Evolutionary conservation across 768 basidiomycete species (phyloP), one percentile per base, ranked within the genome.

Genomic region (Multifurca ochricompacta): DNA sequence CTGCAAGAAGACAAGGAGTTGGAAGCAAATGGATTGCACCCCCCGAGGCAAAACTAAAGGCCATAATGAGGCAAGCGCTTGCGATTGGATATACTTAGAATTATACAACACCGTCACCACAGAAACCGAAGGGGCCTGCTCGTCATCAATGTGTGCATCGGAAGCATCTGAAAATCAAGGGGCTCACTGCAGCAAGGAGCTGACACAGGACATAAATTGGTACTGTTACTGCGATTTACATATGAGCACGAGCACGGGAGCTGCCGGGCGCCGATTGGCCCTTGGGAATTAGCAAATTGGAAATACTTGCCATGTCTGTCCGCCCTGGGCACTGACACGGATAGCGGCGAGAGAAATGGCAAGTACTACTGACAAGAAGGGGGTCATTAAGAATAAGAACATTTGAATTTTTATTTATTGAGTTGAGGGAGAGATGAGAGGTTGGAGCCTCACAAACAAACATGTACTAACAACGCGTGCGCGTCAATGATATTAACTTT

Each of bases 11-110:
- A 69, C 35, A 85, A 68, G 3, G 76, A 66, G 62, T 81, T 63
- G 6, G 90, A 92, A 39, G 73, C 69, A 28, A 89, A 73, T 18
- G 91, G 88, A 63, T 92, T 81, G 71, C 91, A 93, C n/a, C 91
- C 91, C 43, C 87, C 87, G 31, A 90, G 72, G 65, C 90, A 91
- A 67, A 82, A 91, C 82, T 88, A 48, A 21, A 30, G n/a, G 19
- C 36, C 42, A 23, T 27, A 7, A 27, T 41, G 39, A 41, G 23
- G 41, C 40, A 6, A 48, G 34, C 10, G 16, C 47, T 36, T 37
- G 44, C 27, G 18, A 32, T n/a, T 1, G 40, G 21, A 25, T 4
- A 23, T n/a, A 51, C 18, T 16, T 27, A n/a, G 14, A 32, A 25
- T 64, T 72, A 51, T 41, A 77, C 74, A 43, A 64, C 62, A 40